Evolutionary conservation across 441 rosid genomes (phyloP).

Genomic region (Erodium trifolium): DNA sequence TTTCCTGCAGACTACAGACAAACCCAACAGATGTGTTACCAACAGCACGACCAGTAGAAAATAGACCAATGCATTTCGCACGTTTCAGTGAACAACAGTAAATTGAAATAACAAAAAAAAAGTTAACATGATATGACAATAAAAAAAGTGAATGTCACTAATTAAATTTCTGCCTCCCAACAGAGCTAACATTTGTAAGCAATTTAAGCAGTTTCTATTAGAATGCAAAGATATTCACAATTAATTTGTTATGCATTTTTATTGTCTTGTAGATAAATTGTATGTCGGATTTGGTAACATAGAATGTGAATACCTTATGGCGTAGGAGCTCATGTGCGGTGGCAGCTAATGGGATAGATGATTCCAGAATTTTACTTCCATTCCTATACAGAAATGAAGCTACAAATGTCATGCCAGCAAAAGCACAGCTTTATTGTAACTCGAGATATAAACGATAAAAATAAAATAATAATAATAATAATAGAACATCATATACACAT

Average conservation of each 20-base stretch:
- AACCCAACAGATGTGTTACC: neutral
- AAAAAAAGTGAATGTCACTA: too few relatives aligned
- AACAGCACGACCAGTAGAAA: neutral
- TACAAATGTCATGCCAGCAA: constrained; percentile 7
- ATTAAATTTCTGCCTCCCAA: too few relatives aligned
- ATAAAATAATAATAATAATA: too few relatives aligned
- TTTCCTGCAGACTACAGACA: constrained; percentile 67
- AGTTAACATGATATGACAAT: neutral
- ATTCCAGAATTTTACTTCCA: constrained; percentile 35
- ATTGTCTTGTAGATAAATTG: too few relatives aligned
- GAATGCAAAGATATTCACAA: too few relatives aligned
- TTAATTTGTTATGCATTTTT: too few relatives aligned
- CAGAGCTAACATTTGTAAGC: too few relatives aligned
- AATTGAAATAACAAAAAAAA: neutral
- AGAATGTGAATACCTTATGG: constrained; percentile 46
- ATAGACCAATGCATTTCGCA: neutral
- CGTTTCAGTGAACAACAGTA: neutral
- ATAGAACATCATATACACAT: too few relatives aligned
- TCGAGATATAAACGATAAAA: neutral
- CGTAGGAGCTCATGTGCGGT: constrained; percentile 52
- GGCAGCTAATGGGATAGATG: constrained; percentile 48
- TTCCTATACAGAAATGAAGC: constrained; percentile 19
- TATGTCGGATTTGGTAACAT: neutral
- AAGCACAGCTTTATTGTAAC: neutral
- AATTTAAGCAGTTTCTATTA: too few relatives aligned